These are phyloP conservation scores for Termitomyces sp. DNA, from an alignment of 768 basidiomycete genomes.

Conservation along the genomic window DNA sequence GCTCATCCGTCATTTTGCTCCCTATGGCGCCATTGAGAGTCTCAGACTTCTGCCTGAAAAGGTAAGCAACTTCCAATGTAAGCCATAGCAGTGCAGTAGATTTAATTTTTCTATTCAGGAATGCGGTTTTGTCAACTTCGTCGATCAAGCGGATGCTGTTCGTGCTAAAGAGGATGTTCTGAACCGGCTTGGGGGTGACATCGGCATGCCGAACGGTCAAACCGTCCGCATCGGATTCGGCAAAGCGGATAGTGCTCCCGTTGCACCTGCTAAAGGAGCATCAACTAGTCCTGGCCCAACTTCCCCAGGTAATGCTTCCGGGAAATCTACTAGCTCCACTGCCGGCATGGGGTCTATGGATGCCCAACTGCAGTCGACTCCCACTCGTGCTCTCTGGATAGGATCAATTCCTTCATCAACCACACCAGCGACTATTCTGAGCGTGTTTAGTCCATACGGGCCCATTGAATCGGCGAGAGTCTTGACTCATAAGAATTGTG, in stretches of 20 bases:
- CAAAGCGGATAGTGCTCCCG: slow-evolving; percentile 94
- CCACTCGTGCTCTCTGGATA: slow-evolving; percentile 96
- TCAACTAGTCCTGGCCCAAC: slow-evolving; percentile 60
- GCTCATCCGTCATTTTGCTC: slow-evolving; percentile 91
- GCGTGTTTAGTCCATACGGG: slow-evolving; percentile 96
- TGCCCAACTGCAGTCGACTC: slow-evolving; percentile 82
- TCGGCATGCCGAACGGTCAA: slow-evolving; percentile 91
- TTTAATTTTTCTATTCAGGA: slow-evolving; percentile 46
- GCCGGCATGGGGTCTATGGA: slow-evolving; percentile 67
- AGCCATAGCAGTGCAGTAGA: slow-evolving; percentile 1
- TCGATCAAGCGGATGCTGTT: slow-evolving; percentile 92
- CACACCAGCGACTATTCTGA: slow-evolving; percentile 89
- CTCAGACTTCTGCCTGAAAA: slow-evolving; percentile 94
- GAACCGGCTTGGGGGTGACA: slow-evolving; percentile 90
- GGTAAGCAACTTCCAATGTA: slow-evolving; percentile 36
- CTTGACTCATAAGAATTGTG: slow-evolving; percentile 95
- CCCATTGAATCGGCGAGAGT: slow-evolving; percentile 97
- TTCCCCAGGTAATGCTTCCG: slow-evolving; percentile 45
- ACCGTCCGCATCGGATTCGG: slow-evolving; percentile 98
- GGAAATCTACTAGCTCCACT: slow-evolving; percentile 42
- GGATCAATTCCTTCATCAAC: slow-evolving; percentile 95
- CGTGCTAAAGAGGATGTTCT: slow-evolving; percentile 97
- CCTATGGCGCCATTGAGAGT: slow-evolving; percentile 96
- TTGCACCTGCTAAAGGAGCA: slow-evolving; percentile 78
- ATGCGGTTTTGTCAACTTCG: slow-evolving; percentile 99